Conservation (phyloP, 2,329 filamentous ascomycete genomes). For the Ophiostoma triangulosporum region DNA sequence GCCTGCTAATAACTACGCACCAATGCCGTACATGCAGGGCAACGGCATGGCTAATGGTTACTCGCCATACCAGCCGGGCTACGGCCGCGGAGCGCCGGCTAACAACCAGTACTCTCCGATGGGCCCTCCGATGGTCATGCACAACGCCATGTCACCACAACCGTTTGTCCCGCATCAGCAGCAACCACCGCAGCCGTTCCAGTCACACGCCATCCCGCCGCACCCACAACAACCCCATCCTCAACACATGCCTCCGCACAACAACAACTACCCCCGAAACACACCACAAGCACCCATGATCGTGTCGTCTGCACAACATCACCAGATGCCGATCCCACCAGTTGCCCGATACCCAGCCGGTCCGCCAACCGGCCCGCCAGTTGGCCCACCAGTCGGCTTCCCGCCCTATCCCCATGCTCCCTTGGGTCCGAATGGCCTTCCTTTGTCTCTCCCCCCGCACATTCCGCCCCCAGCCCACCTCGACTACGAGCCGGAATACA, state of each 20-base stretch:
- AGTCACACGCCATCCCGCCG: constrained; percentile 6
- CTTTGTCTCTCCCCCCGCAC: constrained; percentile 5
- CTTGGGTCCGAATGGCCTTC: constrained; percentile 16
- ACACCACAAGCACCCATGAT: constrained; percentile 19
- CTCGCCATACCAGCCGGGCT: constrained; percentile 34
- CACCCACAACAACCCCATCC: constrained; percentile 32
- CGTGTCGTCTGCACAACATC: constrained; percentile 43
- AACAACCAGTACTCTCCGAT: constrained; percentile 5
- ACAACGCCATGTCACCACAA: background rate
- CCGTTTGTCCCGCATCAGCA: constrained; percentile 5
- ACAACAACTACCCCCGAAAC: background rate
- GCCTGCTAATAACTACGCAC: constrained; percentile 31
- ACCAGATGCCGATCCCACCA: constrained; percentile 16
- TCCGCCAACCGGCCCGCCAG: constrained; percentile 23
- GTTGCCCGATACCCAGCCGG: background rate
- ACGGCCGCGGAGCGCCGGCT: constrained; percentile 32
- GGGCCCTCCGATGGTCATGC: constrained; percentile 3
- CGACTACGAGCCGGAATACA: background rate
- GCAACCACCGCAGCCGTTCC: constrained; percentile 20
- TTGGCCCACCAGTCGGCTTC: too few species aligned
- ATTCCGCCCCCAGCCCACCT: background rate
- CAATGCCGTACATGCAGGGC: constrained; percentile 27
- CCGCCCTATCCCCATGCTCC: constrained; percentile 12
- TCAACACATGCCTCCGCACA: constrained; percentile 17
- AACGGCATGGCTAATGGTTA: constrained; percentile 22